These are phyloP conservation scores for Pythium graminicola DNA, from an alignment of 352 stramenopile species.

Conservation along the genomic window DNA sequence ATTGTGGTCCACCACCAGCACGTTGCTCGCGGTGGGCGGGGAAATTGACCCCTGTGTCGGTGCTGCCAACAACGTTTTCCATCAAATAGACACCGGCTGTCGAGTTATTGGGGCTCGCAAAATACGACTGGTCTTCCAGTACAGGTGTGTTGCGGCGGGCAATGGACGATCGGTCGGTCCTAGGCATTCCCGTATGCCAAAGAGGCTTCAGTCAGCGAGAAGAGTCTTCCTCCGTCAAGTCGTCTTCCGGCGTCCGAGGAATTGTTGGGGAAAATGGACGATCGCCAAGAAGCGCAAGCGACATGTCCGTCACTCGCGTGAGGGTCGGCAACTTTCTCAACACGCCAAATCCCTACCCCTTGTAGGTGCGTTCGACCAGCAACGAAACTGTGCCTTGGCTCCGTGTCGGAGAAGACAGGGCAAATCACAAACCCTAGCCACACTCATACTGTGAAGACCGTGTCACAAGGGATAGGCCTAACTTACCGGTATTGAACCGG, in stretches of 20 bases:
- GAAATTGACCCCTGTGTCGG: conserved; percentile 27
- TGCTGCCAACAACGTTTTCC: conserved; percentile 31
- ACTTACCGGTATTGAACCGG: conserved; percentile 1
- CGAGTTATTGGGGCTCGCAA: conserved; percentile 38
- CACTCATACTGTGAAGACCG: not conserved
- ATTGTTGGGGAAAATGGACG: conserved; percentile 6
- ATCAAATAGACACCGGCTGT: conserved; percentile 61
- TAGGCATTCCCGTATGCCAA: conserved; percentile 21
- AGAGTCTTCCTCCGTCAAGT: not conserved
- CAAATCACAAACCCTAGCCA: not conserved
- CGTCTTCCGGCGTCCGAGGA: not conserved
- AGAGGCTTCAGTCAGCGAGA: conserved; percentile 5
- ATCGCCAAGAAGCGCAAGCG: not conserved
- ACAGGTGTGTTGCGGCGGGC: conserved; percentile 60
- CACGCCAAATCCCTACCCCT: not conserved
- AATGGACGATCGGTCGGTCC: conserved; percentile 6
- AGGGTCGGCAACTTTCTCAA: conserved; percentile 1
- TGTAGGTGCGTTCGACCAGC: not conserved
- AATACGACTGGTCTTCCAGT: conserved; percentile 67
- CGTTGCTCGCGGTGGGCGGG: not conserved
- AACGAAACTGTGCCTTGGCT: conserved; percentile 18
- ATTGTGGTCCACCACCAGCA: conserved; percentile 14
- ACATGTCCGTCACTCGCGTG: conserved; percentile 9
- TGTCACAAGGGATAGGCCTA: not conserved
- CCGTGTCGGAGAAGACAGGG: not conserved